These are phyloP conservation scores for Metarhizium guizhouense DNA, from an alignment of 2,329 filamentous ascomycete species.

Conservation along the genomic window DNA sequence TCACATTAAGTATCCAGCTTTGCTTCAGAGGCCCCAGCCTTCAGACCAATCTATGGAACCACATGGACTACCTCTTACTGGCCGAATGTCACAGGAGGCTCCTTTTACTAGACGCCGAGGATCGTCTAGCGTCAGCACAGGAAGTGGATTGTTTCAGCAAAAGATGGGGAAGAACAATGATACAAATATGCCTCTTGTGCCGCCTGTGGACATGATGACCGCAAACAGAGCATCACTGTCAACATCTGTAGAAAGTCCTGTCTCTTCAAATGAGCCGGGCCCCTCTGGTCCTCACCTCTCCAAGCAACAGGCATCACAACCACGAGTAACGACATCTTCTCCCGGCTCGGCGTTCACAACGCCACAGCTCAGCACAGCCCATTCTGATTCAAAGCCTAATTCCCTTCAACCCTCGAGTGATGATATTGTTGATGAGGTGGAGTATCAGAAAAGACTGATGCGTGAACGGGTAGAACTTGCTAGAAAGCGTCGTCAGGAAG, in stretches of 20 bases:
- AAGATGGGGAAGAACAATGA: conserved; percentile 40
- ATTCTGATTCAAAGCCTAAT: conserved; percentile 21
- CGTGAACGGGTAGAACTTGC: conserved; percentile 60
- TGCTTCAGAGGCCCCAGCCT: conserved; percentile 65
- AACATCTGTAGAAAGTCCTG: conserved; percentile 40
- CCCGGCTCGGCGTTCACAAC: conserved; percentile 32
- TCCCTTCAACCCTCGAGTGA: conserved; percentile 21
- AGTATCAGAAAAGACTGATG: conserved; percentile 64
- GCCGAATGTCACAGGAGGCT: conserved; percentile 56
- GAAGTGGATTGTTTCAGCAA: conserved; percentile 61
- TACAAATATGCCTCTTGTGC: conserved; percentile 19
- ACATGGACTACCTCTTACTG: conserved; percentile 78
- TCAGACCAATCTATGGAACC: conserved; percentile 68
- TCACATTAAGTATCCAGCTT: conserved; percentile 60
- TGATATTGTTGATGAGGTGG: conserved; percentile 45
- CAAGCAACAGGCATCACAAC: conserved; percentile 18
- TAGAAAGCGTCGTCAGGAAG: conserved; percentile 56
- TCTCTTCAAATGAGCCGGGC: conserved; percentile 27
- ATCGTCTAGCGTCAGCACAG: conserved; percentile 86
- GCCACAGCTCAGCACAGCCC: conserved; percentile 22
- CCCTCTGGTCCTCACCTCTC: conserved; percentile 12
- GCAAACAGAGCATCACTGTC: conserved; percentile 40
- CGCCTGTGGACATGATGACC: conserved; percentile 32
- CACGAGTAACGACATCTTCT: conserved; percentile 28
- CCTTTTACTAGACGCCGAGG: conserved; percentile 69